Conservation (phyloP, 2,329 filamentous ascomycete species). For the Calycina herbarum region DNA sequence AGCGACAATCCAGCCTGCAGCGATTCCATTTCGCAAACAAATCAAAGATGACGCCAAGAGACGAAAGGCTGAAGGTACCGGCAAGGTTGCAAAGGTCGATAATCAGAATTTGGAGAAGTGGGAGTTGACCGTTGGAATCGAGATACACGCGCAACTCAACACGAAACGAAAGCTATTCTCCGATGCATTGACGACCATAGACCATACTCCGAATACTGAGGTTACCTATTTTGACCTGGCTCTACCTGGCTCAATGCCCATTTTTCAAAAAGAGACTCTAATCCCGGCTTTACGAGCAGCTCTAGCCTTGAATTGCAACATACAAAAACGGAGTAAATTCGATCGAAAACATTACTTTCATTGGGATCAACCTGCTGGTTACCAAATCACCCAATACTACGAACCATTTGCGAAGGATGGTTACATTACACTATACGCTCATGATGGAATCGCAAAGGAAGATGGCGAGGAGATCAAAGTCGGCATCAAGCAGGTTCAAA, state of each 20-base stretch:
- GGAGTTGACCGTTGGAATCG: slow-evolving; percentile 94
- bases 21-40: slow-evolving; percentile 64
- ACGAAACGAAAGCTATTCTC: slow-evolving; percentile 90
- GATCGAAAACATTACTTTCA: slow-evolving; percentile 99
- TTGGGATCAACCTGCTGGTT: slow-evolving; percentile 94
- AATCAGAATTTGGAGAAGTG: slow-evolving; percentile 57
- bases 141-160: slow-evolving; percentile 96
- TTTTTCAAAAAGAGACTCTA: slow-evolving; percentile 79
- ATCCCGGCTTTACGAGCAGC: slow-evolving; percentile 90
- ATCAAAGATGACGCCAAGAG: slow-evolving; percentile 66
- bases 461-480: slow-evolving; percentile 71
- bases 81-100: slow-evolving; percentile 37
- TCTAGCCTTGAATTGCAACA: slow-evolving; percentile 75
- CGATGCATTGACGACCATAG: slow-evolving; percentile 61
- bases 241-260: slow-evolving; percentile 83
- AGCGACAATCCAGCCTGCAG: slow-evolving; percentile 13
- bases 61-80: slow-evolving; percentile 40
- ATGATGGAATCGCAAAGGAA: slow-evolving; percentile 77
- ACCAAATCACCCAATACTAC: slow-evolving; percentile 98
- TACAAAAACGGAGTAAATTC: slow-evolving; percentile 78
- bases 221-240: slow-evolving; percentile 87
- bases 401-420: slow-evolving; percentile 70
- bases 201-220: slow-evolving; percentile 77
- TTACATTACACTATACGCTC: slow-evolving; percentile 63
- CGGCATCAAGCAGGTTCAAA: slow-evolving; percentile 89